phyloP scores from a whole-genome alignment of 352 stramenopile species.

The Globisporangium alternatum region DNA sequence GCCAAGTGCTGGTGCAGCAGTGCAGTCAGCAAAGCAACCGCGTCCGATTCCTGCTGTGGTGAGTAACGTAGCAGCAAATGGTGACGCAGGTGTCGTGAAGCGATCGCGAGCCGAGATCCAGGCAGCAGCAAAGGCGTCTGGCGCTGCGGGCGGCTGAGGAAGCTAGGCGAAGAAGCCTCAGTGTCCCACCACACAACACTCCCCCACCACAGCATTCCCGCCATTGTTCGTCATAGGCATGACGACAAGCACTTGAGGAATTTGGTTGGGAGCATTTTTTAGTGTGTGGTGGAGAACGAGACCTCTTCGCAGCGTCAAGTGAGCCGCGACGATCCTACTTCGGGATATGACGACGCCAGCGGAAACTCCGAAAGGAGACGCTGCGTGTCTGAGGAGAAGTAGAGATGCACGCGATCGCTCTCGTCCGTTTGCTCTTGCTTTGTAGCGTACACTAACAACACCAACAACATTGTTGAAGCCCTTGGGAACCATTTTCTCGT shows the following conservation, averaged over 20 bases:
- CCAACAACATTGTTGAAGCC: neutral
- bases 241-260: neutral
- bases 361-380: slow-evolving; percentile 29
- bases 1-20: neutral
- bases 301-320: slow-evolving; percentile 7
- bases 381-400: slow-evolving; percentile 29
- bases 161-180: slow-evolving; percentile 13
- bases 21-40: neutral
- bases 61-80: neutral
- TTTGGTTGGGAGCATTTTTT: neutral
- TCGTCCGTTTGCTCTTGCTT: neutral
- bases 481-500: neutral
- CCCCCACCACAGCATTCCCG: neutral
- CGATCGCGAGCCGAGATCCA: slow-evolving; percentile 35
- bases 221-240: neutral
- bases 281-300: neutral
- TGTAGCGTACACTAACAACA: neutral
- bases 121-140: slow-evolving; percentile 28
- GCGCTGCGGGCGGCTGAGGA: slow-evolving; percentile 29
- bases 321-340: slow-evolving; percentile 10
- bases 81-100: slow-evolving; percentile 19
- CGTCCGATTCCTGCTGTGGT: neutral
- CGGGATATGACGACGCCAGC: slow-evolving; percentile 35
- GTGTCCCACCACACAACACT: neutral
- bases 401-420: neutral